Evolutionary conservation across 1,139 yeast genomes (phyloP).

Genomic region (Nakaseomyces sp.): DNA sequence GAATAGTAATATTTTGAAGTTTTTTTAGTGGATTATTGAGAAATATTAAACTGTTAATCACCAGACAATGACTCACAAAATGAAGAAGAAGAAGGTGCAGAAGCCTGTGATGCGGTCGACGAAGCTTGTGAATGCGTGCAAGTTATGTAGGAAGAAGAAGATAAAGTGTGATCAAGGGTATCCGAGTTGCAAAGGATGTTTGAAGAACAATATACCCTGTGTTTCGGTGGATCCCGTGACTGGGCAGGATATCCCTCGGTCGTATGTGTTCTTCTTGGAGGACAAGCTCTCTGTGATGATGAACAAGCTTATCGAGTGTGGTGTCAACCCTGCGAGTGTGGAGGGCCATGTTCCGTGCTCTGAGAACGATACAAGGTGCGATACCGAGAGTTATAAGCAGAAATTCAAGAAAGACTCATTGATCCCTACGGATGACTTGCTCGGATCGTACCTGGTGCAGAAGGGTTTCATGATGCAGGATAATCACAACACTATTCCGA

Average conservation of each 20-base stretch:
- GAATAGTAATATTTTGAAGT: no score
- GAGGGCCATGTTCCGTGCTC: conserved; percentile 22
- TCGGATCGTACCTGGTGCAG: conserved; percentile 21
- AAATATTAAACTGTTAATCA: no score
- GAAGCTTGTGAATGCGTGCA: conserved; percentile 69
- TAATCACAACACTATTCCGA: background rate
- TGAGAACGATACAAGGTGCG: conserved; percentile 22
- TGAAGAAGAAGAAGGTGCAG: background rate
- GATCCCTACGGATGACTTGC: conserved; percentile 15
- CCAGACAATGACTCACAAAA: no score
- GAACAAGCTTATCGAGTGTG: conserved; percentile 37
- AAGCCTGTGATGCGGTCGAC: conserved; percentile 30
- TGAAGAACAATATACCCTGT: conserved; percentile 61
- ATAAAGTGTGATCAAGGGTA: conserved; percentile 76
- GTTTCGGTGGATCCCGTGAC: conserved; percentile 82
- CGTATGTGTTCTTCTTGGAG: conserved; percentile 69
- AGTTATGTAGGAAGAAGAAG: conserved; percentile 69
- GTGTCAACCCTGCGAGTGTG: conserved; percentile 31
- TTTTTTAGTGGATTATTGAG: no score
- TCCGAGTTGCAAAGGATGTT: conserved; percentile 69
- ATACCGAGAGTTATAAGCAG: conserved; percentile 16
- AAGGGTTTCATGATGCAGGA: conserved; percentile 20
- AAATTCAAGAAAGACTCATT: conserved; percentile 16
- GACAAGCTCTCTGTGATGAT: conserved; percentile 53
- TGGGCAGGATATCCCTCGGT: conserved; percentile 76